A percentile compares a stretch with the other conserved stretches of the same genome.
Conservation (phyloP, 768 basidiomycete species). For the Cyclocybe cylindracea region DNA sequence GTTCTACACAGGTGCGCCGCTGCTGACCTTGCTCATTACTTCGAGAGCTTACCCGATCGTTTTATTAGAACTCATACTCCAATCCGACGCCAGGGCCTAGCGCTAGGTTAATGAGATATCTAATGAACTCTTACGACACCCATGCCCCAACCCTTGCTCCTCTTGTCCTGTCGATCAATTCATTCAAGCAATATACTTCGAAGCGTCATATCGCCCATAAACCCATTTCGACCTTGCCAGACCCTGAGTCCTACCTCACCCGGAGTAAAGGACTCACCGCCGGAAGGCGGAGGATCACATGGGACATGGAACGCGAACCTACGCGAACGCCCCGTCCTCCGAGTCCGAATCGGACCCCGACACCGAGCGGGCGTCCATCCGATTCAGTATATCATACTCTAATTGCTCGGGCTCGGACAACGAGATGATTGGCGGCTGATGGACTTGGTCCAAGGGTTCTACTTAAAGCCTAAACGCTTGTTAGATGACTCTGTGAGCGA, state of each 20-base stretch:
- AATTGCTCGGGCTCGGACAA: no score
- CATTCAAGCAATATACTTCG: no score
- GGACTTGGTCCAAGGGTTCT: no score
- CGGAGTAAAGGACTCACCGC: no score
- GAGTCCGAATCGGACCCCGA: not conserved
- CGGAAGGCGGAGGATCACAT: no score
- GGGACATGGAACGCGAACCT: not conserved
- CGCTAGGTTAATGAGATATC: not conserved
- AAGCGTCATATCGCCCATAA: no score
- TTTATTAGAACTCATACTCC: constrained; percentile 8
- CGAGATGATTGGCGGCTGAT: no score
- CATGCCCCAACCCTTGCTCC: not conserved
- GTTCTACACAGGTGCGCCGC: constrained; percentile 26
- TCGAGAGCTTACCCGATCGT: not conserved
- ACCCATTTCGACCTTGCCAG: no score
- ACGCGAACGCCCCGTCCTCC: not conserved
- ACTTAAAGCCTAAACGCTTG: no score
- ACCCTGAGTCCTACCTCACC: no score
- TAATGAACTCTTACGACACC: not conserved
- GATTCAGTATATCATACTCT: no score
- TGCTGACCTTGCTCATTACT: not conserved
- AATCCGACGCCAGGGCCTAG: constrained; percentile 2
- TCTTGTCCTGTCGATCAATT: not conserved
- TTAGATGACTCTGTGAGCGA: no score
- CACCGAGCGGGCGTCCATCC: not conserved